Evolutionary conservation across 2,329 filamentous ascomycete species (phyloP).

Genomic region (Amesomyces nigricolor): DNA sequence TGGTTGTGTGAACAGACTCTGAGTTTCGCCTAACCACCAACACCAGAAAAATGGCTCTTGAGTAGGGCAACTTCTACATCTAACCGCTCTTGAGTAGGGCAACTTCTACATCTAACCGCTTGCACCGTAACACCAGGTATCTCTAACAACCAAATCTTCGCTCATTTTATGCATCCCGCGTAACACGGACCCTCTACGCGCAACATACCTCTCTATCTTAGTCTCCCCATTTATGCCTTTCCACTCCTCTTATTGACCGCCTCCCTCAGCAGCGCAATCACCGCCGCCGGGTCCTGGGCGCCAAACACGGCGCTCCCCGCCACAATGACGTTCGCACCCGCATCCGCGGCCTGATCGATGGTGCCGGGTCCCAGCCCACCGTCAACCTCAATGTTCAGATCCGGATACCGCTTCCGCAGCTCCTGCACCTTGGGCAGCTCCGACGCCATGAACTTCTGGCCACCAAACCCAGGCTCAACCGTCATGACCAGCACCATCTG

Average conservation of each 20-base stretch:
- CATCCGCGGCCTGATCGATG: constrained; percentile 89
- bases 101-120: no score
- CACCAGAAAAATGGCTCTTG: no score
- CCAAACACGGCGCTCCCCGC: constrained; percentile 95
- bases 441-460: constrained; percentile 96
- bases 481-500: constrained; percentile 99
- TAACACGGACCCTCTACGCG: no score
- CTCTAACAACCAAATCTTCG: background rate
- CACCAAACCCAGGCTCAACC: constrained; percentile 93
- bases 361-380: constrained; percentile 83
- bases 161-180: background rate
- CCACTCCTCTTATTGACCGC: constrained; percentile 61
- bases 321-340: constrained; percentile 96
- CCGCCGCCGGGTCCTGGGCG: constrained; percentile 78
- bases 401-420: constrained; percentile 76
- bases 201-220: no score
- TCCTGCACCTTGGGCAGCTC: constrained; percentile 90
- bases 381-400: constrained; percentile 93
- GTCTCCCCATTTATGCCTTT: constrained; percentile 32
- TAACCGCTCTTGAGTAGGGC: no score
- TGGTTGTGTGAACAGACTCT: no score
- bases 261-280: constrained; percentile 74
- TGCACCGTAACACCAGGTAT: no score
- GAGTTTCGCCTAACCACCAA: no score
- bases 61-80: no score